A percentile compares a stretch with the other conserved stretches of the same genome.
Evolutionary conservation across 2,329 filamentous ascomycete species (phyloP).

Genomic region (Beauveria sp.): DNA sequence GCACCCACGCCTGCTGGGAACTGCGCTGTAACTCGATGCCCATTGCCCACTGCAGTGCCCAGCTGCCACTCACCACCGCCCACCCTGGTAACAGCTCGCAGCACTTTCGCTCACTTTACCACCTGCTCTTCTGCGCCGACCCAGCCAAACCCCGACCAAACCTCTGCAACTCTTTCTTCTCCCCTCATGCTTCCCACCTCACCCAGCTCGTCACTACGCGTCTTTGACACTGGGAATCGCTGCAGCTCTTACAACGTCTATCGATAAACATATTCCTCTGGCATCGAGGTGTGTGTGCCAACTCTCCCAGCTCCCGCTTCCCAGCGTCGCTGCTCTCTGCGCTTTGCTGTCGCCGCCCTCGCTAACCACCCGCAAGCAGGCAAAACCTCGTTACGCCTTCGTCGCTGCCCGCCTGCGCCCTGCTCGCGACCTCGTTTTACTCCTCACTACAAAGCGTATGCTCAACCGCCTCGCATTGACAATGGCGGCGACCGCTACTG

Average conservation of each 20-base stretch:
- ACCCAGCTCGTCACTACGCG: conserved; percentile 3
- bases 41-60: neutral
- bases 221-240: neutral
- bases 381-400: conserved; percentile 32
- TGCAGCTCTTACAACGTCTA: neutral
- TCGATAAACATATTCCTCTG: neutral
- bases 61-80: neutral
- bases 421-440: conserved; percentile 23
- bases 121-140: conserved; percentile 3
- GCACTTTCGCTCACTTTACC: neutral
- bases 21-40: neutral
- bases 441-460: conserved; percentile 2
- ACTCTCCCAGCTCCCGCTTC: neutral
- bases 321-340: conserved; percentile 5
- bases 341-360: conserved; percentile 12
- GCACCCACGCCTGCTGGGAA: neutral
- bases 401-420: conserved; percentile 35
- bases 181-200: conserved; percentile 9
- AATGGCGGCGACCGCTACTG: conserved; percentile 49
- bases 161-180: conserved; percentile 11
- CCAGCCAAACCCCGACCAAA: conserved; percentile 5
- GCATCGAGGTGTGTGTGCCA: conserved; percentile 7
- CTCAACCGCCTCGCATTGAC: conserved; percentile 9
- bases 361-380: conserved; percentile 12
- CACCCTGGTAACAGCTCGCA: neutral